phyloP scores from a whole-genome alignment of 2,329 filamentous ascomycete genomes.

The Pyrenochaeta sp. region DNA sequence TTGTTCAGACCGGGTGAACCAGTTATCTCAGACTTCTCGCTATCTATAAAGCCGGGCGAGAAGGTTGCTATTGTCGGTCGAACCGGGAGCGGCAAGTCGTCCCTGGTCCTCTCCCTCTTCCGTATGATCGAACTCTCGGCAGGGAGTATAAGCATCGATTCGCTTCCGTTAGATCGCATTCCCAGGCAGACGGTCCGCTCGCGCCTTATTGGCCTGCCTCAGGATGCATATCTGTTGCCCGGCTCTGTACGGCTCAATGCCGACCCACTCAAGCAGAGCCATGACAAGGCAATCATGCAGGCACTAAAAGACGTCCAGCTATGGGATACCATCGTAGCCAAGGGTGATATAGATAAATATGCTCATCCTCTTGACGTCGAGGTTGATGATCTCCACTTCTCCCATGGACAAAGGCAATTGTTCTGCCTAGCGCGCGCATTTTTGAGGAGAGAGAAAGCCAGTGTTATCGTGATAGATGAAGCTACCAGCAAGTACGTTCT shows the following conservation, averaged over 20 bases:
- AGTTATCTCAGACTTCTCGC: conserved; percentile 57
- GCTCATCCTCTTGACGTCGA: conserved; percentile 42
- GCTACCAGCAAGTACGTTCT: conserved; percentile 46
- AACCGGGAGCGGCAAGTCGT: conserved; percentile 64
- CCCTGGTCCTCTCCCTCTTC: conserved; percentile 59
- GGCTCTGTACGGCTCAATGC: conserved; percentile 60
- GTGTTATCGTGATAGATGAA: conserved; percentile 43
- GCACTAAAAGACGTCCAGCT: conserved; percentile 59
- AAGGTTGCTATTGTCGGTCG: conserved; percentile 63
- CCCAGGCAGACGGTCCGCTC: conserved; percentile 57
- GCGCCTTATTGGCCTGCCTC: conserved; percentile 58
- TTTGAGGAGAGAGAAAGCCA: conserved; percentile 47
- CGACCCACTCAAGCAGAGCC: conserved; percentile 52
- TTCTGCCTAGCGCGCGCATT: conserved; percentile 70
- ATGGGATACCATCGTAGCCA: conserved; percentile 49
- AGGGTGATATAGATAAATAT: conserved; percentile 40
- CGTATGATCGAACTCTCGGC: conserved; percentile 57
- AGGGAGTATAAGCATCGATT: conserved; percentile 59
- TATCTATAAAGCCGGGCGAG: conserved; percentile 59
- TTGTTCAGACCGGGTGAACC: conserved; percentile 31
- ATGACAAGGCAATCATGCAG: conserved; percentile 52
- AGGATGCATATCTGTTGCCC: conserved; percentile 61
- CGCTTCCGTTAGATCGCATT: conserved; percentile 56
- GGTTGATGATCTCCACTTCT: conserved; percentile 43
- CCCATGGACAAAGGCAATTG: conserved; percentile 67